A percentile compares a stretch with the other conserved stretches of the same genome.
Conservation (phyloP, 164 flowering plant genomes). For the Paratinospora sagittata region DNA sequence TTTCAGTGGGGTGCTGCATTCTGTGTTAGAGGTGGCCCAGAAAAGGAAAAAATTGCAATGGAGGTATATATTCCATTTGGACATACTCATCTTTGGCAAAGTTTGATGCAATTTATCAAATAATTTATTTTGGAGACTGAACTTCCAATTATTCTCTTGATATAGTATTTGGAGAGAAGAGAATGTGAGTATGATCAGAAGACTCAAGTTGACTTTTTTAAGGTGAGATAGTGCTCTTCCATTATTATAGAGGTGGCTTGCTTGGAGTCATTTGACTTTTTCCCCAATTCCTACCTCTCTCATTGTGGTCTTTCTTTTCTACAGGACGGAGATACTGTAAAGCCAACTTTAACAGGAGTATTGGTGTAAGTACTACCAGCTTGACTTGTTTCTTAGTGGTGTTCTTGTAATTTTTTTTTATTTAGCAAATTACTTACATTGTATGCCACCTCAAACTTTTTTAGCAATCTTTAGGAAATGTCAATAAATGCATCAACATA, state of each 20-base stretch:
- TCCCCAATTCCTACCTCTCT: neutral
- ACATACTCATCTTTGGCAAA: neutral
- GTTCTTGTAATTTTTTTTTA: no score
- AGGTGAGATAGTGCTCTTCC: constrained; percentile 34
- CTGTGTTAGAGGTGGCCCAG: constrained; percentile 80
- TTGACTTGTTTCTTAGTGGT: neutral
- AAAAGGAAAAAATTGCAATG: constrained; percentile 74
- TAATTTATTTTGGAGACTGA: neutral
- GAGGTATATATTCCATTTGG: constrained; percentile 38
- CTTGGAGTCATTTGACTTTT: neutral
- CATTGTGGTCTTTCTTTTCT: neutral
- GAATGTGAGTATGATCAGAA: constrained; percentile 91
- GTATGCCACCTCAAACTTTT: no score
- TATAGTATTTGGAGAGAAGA: constrained; percentile 86
- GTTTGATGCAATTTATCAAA: neutral
- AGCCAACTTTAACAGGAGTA: constrained; percentile 61
- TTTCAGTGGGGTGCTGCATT: constrained; percentile 96
- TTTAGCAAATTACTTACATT: no score
- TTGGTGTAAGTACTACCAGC: constrained; percentile 57
- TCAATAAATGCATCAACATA: no score
- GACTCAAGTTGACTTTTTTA: constrained; percentile 71
- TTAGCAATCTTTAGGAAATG: no score
- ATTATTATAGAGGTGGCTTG: neutral
- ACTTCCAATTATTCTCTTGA: constrained; percentile 7
- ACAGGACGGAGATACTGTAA: constrained; percentile 58